Base-by-base conservation (phyloP, 2,329 filamentous ascomycete species). In the Parastagonospora avenae region DNA sequence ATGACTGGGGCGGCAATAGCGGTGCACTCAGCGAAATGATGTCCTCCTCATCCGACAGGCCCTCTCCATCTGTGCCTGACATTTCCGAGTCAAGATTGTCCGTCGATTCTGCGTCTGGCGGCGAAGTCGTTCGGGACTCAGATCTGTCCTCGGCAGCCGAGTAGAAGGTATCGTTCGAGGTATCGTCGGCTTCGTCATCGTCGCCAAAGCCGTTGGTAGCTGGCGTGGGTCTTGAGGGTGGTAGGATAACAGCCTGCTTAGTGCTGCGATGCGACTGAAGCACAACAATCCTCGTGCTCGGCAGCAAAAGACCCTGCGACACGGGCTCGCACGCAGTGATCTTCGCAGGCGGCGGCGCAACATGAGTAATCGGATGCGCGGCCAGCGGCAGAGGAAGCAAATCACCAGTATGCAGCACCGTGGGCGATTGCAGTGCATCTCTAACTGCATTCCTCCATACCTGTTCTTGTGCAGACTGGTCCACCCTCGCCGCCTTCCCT, bases 251-350 rank as follows among this genome's bases (percentile, higher is more conserved):
- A 77, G 63, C 67, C 74, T 70, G 70, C 80, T 76, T 84, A 87
- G 66, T 71, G 80, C 69, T 59, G 37, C 66, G 68, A 50, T 84
- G 82, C 79, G 80, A 60, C 80, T 83, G 82, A 41, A 90, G 86
- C 16, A 97, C 80, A 19, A 99, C 86, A 50, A 99, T 91, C 64
- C 89, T 92, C 12, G 92, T 99, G 10, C 79, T 82, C 0, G 90
- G 82, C 8, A 87, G 82, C 40, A 99, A 72, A 4, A 94, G 74
- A 8, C 94, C 94, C 74, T 99, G 94, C 5, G 90, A 86, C 12
- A 97, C 92, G 8, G 94, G 94, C 71, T 99, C 94, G 70, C 92
- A 97, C n/a, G 95, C 85, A 41, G 90, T 86, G 54, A 97, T 90
- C 74, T 89, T 92, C 36, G 91, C 94, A 0, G 92, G 91, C 36